Base-by-base conservation (phyloP, 208 protist genomes). In the Leptomonas seymouri region DNA sequence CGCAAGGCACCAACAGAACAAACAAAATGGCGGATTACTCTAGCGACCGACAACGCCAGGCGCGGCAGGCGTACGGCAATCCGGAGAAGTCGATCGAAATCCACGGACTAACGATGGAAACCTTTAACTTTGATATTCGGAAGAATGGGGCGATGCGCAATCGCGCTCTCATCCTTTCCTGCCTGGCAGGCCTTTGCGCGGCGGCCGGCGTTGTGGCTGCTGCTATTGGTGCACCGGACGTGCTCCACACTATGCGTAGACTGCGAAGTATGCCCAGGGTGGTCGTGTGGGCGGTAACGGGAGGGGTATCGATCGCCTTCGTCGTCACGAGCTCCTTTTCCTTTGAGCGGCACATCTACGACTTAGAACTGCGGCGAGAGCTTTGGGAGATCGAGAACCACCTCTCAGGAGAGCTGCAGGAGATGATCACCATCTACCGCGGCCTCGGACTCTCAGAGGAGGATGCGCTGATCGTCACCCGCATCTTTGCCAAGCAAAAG, bases 401-500 rank as follows among this genome's bases (percentile, higher is more conserved):
- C 79, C 68, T 94, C 27, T 84, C 90, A 3, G 90, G 93, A 0
- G 96, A 99, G 68, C 80, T 93, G 54, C 72, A 87, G 51, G 95
- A 98, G 74, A 98, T 99, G 93, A 82, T 97, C 0, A 78, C 90
- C 41, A 89, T 98, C 65, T 99, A 99, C 86, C 87, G 84, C 48
- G 68, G 80, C 2, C 95, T 97, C 41, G 97, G 97, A 0, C 72
- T 98, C 23, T 79, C 74, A 2, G 81, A 93, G 49, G 88, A 96
- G 25, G 94, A 98, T 41, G 93, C 96, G 5, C 54, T 83, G 23
- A 78, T 80, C 23, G 85, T 99, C 27, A 90, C 97, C 6, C 79
- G 79, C 16, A 90, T 97, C 21, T 97, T 98, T 56, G 80, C 90
- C 3, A 89, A 93, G 75, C 70, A 98, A 34, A 88, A 84, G 59